Conservation (phyloP, 805 yeast species). For the Saccharomycopsis vini region DNA sequence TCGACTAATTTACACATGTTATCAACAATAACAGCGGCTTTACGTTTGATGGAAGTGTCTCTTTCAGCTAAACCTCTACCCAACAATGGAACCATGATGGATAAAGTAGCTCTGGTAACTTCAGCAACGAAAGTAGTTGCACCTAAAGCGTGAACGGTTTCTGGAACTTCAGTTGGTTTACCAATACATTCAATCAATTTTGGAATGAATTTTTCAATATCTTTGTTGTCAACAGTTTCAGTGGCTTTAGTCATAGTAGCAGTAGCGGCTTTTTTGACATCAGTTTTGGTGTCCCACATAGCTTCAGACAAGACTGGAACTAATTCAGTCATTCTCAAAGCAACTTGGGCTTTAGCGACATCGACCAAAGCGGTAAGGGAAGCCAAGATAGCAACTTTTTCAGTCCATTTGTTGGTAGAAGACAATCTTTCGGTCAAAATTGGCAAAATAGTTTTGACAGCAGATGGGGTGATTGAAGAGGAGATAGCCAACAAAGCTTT, state of each 20-base stretch:
- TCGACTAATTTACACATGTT: conserved; percentile 99
- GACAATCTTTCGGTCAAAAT: conserved; percentile 60
- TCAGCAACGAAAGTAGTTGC: conserved; percentile 99
- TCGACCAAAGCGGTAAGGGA: conserved; percentile 84
- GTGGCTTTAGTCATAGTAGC: conserved; percentile 93
- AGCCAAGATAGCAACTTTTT: conserved; percentile 84
- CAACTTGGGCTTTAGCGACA: conserved; percentile 90
- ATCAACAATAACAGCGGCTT: conserved; percentile 98
- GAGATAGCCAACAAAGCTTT: conserved; percentile 72
- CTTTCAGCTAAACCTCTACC: conserved; percentile 99
- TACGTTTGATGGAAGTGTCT: conserved; percentile 99
- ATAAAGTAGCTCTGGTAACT: conserved; percentile 98
- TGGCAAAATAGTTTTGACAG: conserved; percentile 87
- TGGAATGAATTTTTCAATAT: conserved; percentile 98
- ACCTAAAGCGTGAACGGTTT: conserved; percentile 97
- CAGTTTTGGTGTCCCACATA: conserved; percentile 99
- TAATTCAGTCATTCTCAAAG: conserved; percentile 98
- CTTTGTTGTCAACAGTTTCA: conserved; percentile 98
- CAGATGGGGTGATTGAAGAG: conserved; percentile 78
- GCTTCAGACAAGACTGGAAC: conserved; percentile 98
- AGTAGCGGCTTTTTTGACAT: conserved; percentile 94
- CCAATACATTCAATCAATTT: conserved; percentile 95
- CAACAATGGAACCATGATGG: conserved; percentile 98
- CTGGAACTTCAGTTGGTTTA: conserved; percentile 94
- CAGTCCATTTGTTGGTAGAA: conserved; percentile 90